Percentiles rank a stretch among this genome's conserved stretches.
Evolutionary conservation across 208 protist genomes (phyloP).

Genomic region (Leishmania mexicana): DNA sequence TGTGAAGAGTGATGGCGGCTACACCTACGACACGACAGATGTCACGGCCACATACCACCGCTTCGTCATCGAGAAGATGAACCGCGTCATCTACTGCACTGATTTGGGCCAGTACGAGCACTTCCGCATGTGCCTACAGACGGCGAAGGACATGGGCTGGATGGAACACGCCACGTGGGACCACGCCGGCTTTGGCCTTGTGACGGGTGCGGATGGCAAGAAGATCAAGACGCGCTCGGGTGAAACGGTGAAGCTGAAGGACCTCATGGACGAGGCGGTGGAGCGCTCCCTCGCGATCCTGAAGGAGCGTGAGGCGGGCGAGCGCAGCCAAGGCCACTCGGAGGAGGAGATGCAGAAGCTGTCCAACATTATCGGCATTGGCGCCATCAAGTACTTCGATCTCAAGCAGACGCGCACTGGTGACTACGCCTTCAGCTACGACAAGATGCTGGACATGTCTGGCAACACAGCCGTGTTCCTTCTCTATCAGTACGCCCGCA

Average conservation of each 20-base stretch:
- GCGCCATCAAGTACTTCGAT: slow-evolving; percentile 98
- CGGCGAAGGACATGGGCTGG: slow-evolving; percentile 90
- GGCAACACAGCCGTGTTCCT: slow-evolving; percentile 98
- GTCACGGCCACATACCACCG: slow-evolving; percentile 92
- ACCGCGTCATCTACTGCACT: slow-evolving; percentile 96
- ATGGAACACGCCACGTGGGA: slow-evolving; percentile 86
- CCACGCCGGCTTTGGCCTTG: slow-evolving; percentile 94
- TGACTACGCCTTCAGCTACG: slow-evolving; percentile 97
- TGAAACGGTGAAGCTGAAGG: slow-evolving; percentile 94
- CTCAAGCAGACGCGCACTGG: slow-evolving; percentile 93
- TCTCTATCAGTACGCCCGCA: slow-evolving; percentile 97
- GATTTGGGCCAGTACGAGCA: slow-evolving; percentile 96
- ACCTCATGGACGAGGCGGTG: slow-evolving; percentile 96
- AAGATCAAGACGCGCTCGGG: slow-evolving; percentile 97
- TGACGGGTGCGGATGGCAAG: slow-evolving; percentile 92
- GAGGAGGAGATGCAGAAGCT: slow-evolving; percentile 85
- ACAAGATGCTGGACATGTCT: slow-evolving; percentile 96
- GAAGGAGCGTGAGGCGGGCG: slow-evolving; percentile 80
- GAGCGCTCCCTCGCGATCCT: slow-evolving; percentile 82
- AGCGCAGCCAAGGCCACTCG: slow-evolving; percentile 78
- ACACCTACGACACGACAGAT: slow-evolving; percentile 96
- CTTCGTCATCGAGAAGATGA: slow-evolving; percentile 82
- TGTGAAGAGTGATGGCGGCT: slow-evolving; percentile 96
- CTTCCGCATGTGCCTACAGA: slow-evolving; percentile 92
- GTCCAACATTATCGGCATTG: slow-evolving; percentile 93